Evolutionary conservation across 179 eudicot genomes (phyloP), one percentile per base, ranked within the genome.

Genomic region (Silene vulgaris): DNA sequence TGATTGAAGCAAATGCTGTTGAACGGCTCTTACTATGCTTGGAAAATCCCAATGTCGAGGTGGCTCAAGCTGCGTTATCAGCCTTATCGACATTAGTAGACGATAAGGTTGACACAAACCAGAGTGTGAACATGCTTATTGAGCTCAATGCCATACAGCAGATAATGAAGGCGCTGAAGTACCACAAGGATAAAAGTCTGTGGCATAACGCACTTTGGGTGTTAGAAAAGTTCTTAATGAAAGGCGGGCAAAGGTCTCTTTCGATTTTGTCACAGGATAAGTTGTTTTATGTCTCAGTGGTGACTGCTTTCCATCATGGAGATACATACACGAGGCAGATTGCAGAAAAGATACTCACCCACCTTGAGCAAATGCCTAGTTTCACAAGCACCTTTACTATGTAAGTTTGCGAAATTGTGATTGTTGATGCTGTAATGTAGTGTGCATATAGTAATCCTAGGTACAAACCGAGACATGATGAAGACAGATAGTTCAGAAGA

Each of bases 311-410:
- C 65, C 93, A 90, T 75, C 93, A 90, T 59, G 93, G 97, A 16
- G 96, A 93, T 76, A 81, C 85, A n/a, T 79, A 78, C 59, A 93
- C 91, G 9, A 85, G 91, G 82, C 84, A 90, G 79, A 87, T 86
- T 86, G 97, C 98, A 8, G 97, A 93, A 75, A 91, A 84, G 79
- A 90, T 91, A 69, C 84, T 93, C 76, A 81, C 85, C 79, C 85
- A 84, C 79, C 81, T 93, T 69, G 85, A 91, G 72, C 86, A 85
- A 79, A 84, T 90, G 88, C 96, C 97, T 1, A 84, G 78, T 69
- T 73, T 74, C 72, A 77, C 86, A 19, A 83, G 43, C 69, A 74
- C 76, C 20, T 62, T 60, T 63, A 74, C 69, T 21, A 37, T 26
- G 69, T 62, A 74, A 40, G 26, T 14, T 61, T 37, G 32, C 37